These are phyloP conservation scores for Fusarium denticulatum DNA, from an alignment of 2,329 filamentous ascomycete species.

Conservation along the genomic window DNA sequence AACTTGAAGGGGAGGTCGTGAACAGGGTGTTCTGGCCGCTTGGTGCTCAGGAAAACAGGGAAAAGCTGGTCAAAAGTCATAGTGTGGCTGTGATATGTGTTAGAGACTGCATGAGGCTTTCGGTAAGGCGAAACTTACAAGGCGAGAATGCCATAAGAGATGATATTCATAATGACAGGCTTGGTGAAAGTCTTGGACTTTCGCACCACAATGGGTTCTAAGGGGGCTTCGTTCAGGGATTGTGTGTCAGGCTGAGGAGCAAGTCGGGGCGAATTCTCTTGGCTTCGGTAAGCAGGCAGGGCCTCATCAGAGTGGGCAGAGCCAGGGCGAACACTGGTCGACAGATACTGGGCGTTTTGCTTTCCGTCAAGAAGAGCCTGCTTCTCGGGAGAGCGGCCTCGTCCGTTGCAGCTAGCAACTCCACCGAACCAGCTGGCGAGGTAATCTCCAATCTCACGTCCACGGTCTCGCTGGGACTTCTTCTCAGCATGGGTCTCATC, in stretches of 20 bases:
- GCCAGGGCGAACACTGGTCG: constrained; percentile 14
- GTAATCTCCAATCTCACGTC: constrained; percentile 79
- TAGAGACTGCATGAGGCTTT: constrained; percentile 8
- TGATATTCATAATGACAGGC: constrained; percentile 86
- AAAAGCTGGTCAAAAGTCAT: constrained; percentile 96
- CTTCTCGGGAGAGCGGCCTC: constrained; percentile 61
- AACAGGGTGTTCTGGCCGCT: constrained; percentile 59
- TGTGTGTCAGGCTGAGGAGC: constrained; percentile 43
- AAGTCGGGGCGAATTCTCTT: constrained; percentile 64
- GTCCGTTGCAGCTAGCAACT: constrained; percentile 47
- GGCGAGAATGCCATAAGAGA: constrained; percentile 90
- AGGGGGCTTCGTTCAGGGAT: constrained; percentile 17
- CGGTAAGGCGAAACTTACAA: constrained; percentile 74
- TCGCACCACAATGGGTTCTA: constrained; percentile 27
- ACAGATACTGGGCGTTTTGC: constrained; percentile 68
- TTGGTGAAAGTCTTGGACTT: constrained; percentile 75
- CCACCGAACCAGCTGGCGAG: constrained; percentile 61
- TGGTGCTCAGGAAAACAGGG: constrained; percentile 87
- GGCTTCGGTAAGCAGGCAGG: constrained; percentile 75
- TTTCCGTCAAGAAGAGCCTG: constrained; percentile 71
- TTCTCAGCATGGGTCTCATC: constrained; percentile 92
- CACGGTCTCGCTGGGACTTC: constrained; percentile 79
- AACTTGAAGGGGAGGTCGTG: constrained; percentile 85
- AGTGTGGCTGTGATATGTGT: constrained; percentile 75
- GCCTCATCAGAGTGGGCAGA: constrained; percentile 55